Conservation (phyloP, 495 filamentous ascomycete genomes). For the Xylona heveae region DNA sequence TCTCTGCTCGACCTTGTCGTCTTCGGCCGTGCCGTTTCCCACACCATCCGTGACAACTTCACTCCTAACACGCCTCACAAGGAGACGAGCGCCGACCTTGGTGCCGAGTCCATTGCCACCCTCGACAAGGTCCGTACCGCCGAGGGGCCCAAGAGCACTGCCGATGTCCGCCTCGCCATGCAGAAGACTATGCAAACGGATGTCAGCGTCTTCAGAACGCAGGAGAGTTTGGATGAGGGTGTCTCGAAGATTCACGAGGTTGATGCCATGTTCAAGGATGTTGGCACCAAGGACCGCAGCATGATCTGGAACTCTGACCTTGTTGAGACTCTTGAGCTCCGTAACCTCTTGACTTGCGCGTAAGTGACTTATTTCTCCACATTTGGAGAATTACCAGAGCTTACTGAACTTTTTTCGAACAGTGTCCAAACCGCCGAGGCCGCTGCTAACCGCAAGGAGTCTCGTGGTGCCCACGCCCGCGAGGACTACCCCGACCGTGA, state of each 20-base stretch:
- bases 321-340: conserved; percentile 82
- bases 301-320: conserved; percentile 99
- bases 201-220: conserved; percentile 90
- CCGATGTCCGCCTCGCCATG: conserved; percentile 78
- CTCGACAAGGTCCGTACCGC: conserved; percentile 73
- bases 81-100: conserved; percentile 52
- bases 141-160: conserved; percentile 63
- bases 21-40: conserved; percentile 88
- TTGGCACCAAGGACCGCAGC: conserved; percentile 89
- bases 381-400: conserved; percentile 2
- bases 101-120: conserved; percentile 63
- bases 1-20: conserved; percentile 93
- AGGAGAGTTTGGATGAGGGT: conserved; percentile 74
- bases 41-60: conserved; percentile 84
- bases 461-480: conserved; percentile 80
- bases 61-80: conserved; percentile 55
- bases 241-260: conserved; percentile 59
- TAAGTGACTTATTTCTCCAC: conserved; percentile 21
- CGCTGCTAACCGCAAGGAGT: conserved; percentile 81
- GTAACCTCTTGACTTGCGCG: conserved; percentile 90
- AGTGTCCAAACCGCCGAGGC: conserved; percentile 68
- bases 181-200: conserved; percentile 97
- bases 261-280: conserved; percentile 56
- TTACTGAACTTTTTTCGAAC: conserved; percentile 7
- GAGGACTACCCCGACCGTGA: conserved; percentile 91